Evolutionary conservation across 1,139 yeast genomes (phyloP), one percentile per base, ranked within the genome.

Genomic region (Nakaseomyces nivariensis): DNA sequence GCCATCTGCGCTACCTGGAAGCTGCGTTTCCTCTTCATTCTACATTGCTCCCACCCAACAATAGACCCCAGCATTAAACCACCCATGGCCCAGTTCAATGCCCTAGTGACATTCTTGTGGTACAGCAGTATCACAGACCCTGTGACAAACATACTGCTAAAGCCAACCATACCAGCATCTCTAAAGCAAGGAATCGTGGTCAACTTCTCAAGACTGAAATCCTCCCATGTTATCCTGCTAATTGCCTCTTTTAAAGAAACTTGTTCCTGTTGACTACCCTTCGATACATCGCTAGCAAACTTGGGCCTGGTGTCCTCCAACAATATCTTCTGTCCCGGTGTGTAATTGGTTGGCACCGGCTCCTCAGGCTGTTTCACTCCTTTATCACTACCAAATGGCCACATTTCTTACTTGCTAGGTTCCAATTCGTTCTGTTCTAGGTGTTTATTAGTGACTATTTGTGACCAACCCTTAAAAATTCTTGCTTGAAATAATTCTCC

Each of bases 31-130:
- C 95, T 72, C 50, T 80, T 75, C 48, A 81, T 76, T 52, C 96
- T 74, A 65, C 97, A 90, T 67, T 87, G 95, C 66, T 90, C 96
- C 96, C 96, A 90, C 0, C 95, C 87, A 37, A 86, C 82, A 0
- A 85, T 74, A 48, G 87, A 81, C 1, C 96, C 97, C 37, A 88
- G 66, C 54, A 86, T 69, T 56, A 89, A 79, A 4, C 95, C 95
- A 44, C 87, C 85, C 48, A 86, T 74, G 5, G 83, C 82, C 96
- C 97, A 90, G 65, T 89, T 86, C 33, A 80, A 71, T 1, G 94
- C 81, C 54, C 77, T 75, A 6, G 71, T 63, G 1, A 82, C 73
- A 40, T 82, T 77, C 58, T 83, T 81, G 57, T 85, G 86, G 49
- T 85, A 79, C 37, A 82, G 62, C 53, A 83, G 80, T 49, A 90